Evolutionary conservation across 805 yeast species (phyloP).

Genomic region (Pichia californica): DNA sequence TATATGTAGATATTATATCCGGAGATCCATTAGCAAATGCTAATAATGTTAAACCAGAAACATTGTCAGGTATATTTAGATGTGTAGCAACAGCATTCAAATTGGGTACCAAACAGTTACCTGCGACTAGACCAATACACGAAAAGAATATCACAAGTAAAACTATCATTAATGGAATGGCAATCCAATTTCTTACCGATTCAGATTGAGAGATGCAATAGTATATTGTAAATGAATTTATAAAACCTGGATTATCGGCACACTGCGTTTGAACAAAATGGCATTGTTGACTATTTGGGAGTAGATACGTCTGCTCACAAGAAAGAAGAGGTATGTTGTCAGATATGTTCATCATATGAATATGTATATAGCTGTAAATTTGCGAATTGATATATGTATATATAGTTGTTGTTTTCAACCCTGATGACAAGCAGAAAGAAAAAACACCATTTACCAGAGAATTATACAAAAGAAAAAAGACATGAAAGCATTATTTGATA

Average conservation of each 20-base stretch:
- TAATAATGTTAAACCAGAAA: slow-evolving; percentile 81
- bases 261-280: slow-evolving; percentile 24
- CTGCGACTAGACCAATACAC: slow-evolving; percentile 73
- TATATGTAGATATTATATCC: slow-evolving; percentile 78
- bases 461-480: too few species aligned
- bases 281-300: slow-evolving; percentile 23
- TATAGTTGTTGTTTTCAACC: too few species aligned
- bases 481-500: too few species aligned
- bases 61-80: slow-evolving; percentile 64
- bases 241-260: slow-evolving; percentile 22
- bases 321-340: slow-evolving; percentile 1
- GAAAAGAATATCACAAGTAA: slow-evolving; percentile 42
- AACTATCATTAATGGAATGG: slow-evolving; percentile 17
- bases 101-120: slow-evolving; percentile 80
- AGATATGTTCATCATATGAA: too few species aligned
- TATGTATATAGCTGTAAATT: too few species aligned
- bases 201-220: slow-evolving; percentile 22
- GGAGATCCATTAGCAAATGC: slow-evolving; percentile 95
- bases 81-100: slow-evolving; percentile 59
- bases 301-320: slow-evolving; percentile 9
- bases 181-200: slow-evolving; percentile 12
- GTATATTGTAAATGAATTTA: slow-evolving; percentile 26
- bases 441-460: too few species aligned
- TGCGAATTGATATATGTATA: too few species aligned
- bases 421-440: too few species aligned